Evolutionary conservation across 345 rosid genomes (phyloP), one percentile per base, ranked within the genome.

Genomic region (Camelina sativa): DNA sequence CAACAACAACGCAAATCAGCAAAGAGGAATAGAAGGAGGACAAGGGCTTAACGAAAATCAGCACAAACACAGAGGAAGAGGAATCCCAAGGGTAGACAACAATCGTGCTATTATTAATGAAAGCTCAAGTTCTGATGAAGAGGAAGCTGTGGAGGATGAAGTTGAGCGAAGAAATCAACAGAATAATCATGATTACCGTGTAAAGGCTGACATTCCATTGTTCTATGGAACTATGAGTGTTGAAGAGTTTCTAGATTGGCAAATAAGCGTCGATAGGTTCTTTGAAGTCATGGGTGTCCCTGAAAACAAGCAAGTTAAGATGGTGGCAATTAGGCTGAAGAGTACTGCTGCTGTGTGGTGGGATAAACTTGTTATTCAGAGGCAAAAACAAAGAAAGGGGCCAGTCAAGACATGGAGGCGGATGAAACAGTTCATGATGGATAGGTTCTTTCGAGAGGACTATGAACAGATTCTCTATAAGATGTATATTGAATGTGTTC

Each of bases 41-140:
- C 8, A 1, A 46, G 3, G 3, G 4, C 1, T 6, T n/a, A 15
- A 46, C 8, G 19, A n/a, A 0, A n/a, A 46, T 15, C 8, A n/a
- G 6, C 8, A 1, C 0, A 6, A 19, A 15, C 0, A 7, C 3
- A 6, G 1, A 2, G 9, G 8, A 6, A 2, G 19, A n/a, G 9
- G 34, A 6, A 6, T 30, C 6, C 34, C 34, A 30, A 30, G 34
- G 6, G 34, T 6, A 0, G 34, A 6, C 5, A 30, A 30, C 34
- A 30, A 30, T 30, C 34, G 34, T 30, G 34, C 6, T 30, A 4
- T 30, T 4, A 1, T 30, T 30, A 23, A 3, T 3, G 7, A 32
- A 5, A 32, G 7, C 0, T 32, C 7, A 6, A 32, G 7, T 32
- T 32, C 35, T 1, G 7, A 6, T 6, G 7, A 5, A 6, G 35